phyloP scores from a whole-genome alignment of 1,139 yeast genomes.

The Kodamaea fungicola region DNA sequence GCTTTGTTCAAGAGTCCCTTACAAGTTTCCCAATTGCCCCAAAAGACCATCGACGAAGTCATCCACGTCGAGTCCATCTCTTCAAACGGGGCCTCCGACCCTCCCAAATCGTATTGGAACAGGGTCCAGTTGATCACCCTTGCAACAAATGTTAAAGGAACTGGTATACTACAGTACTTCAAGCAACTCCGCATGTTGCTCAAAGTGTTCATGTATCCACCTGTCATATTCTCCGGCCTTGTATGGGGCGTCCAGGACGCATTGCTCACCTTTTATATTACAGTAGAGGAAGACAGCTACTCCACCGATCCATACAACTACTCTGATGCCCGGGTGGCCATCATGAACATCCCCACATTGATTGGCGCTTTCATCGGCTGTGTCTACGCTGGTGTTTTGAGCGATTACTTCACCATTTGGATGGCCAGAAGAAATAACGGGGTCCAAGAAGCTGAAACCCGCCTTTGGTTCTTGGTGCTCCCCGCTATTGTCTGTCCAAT shows the following conservation, averaged over 20 bases:
- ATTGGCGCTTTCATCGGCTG: conserved; percentile 40
- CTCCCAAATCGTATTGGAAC: conserved; percentile 19
- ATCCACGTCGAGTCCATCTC: not conserved
- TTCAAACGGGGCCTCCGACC: conserved; percentile 22
- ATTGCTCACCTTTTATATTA: conserved; percentile 35
- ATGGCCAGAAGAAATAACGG: conserved; percentile 36
- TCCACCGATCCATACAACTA: conserved; percentile 32
- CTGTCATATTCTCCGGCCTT: conserved; percentile 32
- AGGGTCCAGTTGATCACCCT: conserved; percentile 22
- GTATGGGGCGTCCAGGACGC: conserved; percentile 41
- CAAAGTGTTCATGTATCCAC: conserved; percentile 33
- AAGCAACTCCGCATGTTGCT: conserved; percentile 22
- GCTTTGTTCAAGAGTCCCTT: conserved; percentile 7
- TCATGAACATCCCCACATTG: conserved; percentile 38
- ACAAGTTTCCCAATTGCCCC: not conserved
- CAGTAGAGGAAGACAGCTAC: conserved; percentile 35
- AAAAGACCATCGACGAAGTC: conserved; percentile 1
- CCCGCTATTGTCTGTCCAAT: conserved; percentile 37
- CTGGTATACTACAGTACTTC: conserved; percentile 27
- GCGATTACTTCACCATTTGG: conserved; percentile 38
- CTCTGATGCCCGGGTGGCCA: conserved; percentile 27
- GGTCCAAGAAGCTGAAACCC: conserved; percentile 36
- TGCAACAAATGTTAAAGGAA: conserved; percentile 18
- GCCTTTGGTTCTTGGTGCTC: conserved; percentile 31
- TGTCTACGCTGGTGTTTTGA: conserved; percentile 34